Base-by-base conservation (phyloP, 192 early-diverging fungal genomes). In the Haplosporangium gracile region DNA sequence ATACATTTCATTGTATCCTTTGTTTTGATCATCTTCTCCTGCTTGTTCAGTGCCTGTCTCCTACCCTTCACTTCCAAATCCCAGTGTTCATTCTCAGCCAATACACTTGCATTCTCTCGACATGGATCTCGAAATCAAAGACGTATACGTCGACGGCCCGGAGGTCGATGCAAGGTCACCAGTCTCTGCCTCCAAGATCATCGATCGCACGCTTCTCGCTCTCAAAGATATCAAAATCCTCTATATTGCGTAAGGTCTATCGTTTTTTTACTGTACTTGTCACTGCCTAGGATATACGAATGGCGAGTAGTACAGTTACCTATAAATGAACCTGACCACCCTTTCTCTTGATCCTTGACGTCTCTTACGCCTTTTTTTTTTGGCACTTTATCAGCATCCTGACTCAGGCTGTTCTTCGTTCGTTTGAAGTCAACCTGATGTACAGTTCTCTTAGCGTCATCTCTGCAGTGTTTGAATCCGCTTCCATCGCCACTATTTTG, bases 381-480 rank as follows among this genome's bases (percentile, higher is more conserved):
- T 55, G 0, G 11, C 29, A 16, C 5, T 15, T 77, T 57, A 9
- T 38, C 39, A 81, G 80, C 11, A 70, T 81, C 18, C 36, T 81
- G n/a, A 34, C 55, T 11, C 57, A 81, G n/a, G 80, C 80, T 5
- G 22, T 53, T 38, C 29, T 34, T 13, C 55, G 49, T 49, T 81
- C 80, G 20, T 81, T 81, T 38, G 80, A 81, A 36, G 49, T 57
- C 9, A 75, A 75, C 73, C 24, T 81, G 63, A 55, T 55, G 39
- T 75, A 75, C 47, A 55, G 68, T 40, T 29, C 22, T 32, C 24
- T 81, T 9, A 26, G 18, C 26, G 29, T 20, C 29, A 74, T 75
- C n/a, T 42, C 47, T 42, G 47, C 47, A 11, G 10, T 49, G 5
- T 75, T 81, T 32, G 29, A 69, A 36, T 24, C 47, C 68, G 26